Percentiles rank a stretch among this genome's conserved stretches.
These are phyloP conservation scores for Musa itinerans DNA, from an alignment of 176 grass and related monocot species.

Conservation along the genomic window DNA sequence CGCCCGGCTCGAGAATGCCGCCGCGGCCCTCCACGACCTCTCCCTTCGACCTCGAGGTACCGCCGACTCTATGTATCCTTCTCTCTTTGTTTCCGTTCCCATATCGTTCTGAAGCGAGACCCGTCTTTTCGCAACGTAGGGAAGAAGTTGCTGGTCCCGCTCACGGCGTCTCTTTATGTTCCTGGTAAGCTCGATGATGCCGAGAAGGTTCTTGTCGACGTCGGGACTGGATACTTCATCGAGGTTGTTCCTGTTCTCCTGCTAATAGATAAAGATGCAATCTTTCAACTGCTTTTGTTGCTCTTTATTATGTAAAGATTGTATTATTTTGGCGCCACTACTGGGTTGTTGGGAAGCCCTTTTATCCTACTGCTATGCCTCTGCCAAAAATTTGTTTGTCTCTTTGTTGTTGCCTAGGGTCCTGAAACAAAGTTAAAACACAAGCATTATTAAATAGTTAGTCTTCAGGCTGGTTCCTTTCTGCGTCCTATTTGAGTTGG, in stretches of 20 bases:
- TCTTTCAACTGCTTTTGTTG: not conserved
- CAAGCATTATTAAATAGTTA: no score
- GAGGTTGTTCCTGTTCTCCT: conserved; percentile 42
- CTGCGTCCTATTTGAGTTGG: no score
- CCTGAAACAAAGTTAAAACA: not conserved
- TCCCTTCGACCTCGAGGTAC: conserved; percentile 64
- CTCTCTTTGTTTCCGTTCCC: not conserved
- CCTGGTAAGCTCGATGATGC: conserved; percentile 74
- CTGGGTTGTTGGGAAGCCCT: not conserved
- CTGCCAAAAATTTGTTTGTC: not conserved
- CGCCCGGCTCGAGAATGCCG: conserved; percentile 65
- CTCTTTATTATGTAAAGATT: not conserved
- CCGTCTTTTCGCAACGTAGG: conserved; percentile 28
- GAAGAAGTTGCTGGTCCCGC: conserved; percentile 84
- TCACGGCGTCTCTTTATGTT: conserved; percentile 91
- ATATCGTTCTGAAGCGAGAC: not conserved
- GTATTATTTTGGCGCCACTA: not conserved
- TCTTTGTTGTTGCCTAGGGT: not conserved
- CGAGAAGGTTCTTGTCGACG: conserved; percentile 86
- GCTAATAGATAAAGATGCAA: not conserved
- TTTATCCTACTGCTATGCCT: not conserved
- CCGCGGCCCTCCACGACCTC: conserved; percentile 66
- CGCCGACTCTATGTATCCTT: not conserved
- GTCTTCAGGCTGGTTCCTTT: no score
- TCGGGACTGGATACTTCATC: conserved; percentile 91